Evolutionary conservation across 75 land plant genomes (phyloP), one percentile per base, ranked within the genome.

Genomic region (Pseudotsuga menziesii): DNA sequence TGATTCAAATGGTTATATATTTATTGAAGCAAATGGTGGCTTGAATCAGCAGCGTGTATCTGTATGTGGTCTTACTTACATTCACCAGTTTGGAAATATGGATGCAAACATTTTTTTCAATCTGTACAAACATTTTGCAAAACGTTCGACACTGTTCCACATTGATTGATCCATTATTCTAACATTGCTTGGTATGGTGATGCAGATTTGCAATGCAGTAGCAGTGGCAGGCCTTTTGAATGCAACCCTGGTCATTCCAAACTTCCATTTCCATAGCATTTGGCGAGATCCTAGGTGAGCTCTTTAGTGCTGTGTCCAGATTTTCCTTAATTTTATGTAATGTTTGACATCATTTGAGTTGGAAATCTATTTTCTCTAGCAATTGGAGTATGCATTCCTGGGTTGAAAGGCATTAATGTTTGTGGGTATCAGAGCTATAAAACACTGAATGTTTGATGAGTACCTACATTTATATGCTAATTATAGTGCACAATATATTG

Each of bases 161-260:
- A 39, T 41, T 69, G 25, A 39, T 19, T 41, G n/a, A 69, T 19
- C 3, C 41, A 13, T 69, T 41, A 17, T n/a, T n/a, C 20, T 1
- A 2, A 67, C 72, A 17, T 7, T 75, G 41, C 22, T 13, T 76
- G 60, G 22, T 36, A 27, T 19, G 59, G 48, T 61, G 15, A 29
- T 80, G 78, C 77, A 97, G 99, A 97, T 97, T 77, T 91, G 99
- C 83, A 94, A 97, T 94, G 99, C 99, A 55, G 99, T 94, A 60
- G 99, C 99, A 57, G 96, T 97, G 69, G 99, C 99, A 64, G 91
- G 89, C 69, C 94, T 91, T 80, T 83, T 94, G 76, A 97, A 97
- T 85, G 95, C 98, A 59, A 97, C 99, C 5, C 95, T 97, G 61
- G 87, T 97, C 19, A 88, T 94, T 39, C 99, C 99, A 5, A 83